Base-by-base conservation (phyloP, 176 grass and related monocot species). In the Elymus sibiricus region DNA sequence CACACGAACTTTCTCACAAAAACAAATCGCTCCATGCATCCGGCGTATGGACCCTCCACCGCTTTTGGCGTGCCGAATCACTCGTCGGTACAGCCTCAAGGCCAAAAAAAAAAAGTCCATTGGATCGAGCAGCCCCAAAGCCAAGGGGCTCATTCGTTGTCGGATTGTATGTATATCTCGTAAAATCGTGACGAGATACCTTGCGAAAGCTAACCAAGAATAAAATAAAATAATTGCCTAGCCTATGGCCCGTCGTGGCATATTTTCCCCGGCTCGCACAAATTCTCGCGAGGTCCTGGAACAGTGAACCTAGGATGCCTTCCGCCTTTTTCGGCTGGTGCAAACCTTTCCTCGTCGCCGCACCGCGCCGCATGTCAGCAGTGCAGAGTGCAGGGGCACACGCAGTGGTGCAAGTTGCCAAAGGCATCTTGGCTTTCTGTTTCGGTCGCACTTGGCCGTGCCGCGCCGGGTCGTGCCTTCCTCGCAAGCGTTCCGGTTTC, bases 341-440 rank as follows among this genome's bases (percentile, higher is more conserved):
- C 19, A 49, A 56, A 9, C 71, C 71, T 47, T 13, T 64, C 19
- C 47, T 40, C 35, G 16, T 42, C 3, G 37, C 56, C 34, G 13
- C 77, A 42, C 51, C 51, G 13, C 77, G 26, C 53, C 53, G 53
- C 53, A 56, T 56, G 53, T 56, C 53, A 56, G 53, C 53, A 56
- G 53, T 56, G 0, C 53, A 56, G 53, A 56, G 53, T 56, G 53
- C 53, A 56, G 53, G 1, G 37, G 38, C 10, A 22, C 74, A 37
- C 49, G 72, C 25, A 7, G 19, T 31, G 6, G 78, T 21, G 55
- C 79, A 86, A 78, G 84, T 86, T 71, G 88, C 4, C 32, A 26
- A 83, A 22, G 56, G 84, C 79, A 73, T 87, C 74, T 83, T 74
- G 79, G 84, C 89, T 74, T 87, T 87, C 80, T 82, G 84, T 84